Base-by-base conservation (phyloP, 768 basidiomycete genomes). In the Leccinum longicurvipes region DNA sequence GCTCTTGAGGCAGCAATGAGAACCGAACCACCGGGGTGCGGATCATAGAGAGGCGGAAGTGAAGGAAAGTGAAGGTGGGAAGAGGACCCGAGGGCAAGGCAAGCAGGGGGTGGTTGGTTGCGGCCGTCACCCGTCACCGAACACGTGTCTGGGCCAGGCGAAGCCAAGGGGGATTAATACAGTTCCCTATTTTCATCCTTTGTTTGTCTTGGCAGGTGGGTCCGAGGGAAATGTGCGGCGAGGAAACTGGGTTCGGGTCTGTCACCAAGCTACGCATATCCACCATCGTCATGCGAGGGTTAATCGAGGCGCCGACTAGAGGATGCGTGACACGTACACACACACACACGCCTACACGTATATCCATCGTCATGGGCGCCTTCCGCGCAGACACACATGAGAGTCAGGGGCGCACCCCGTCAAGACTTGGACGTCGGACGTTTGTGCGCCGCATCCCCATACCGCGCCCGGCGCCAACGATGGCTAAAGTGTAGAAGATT, bases 41-140 rank as follows among this genome's bases (percentile, higher is more conserved):
- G 56, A 63, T 60, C 58, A 56, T 47, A n/a, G 55, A 63, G 23
- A 44, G 25, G 29, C 55, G 64, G 59, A 65, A 58, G 52, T 64
- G 62, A 60, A 50, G 3, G n/a, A 21, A 5, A 34, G 49, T 23
- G 29, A 36, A 36, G 17, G 34, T 36, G 34, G 17, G 34, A 36
- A 36, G 17, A 36, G 34, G 15, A 17, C 34, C 34, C 34, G 34
- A 4, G 34, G 34, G 34, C 34, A 36, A n/a, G 17, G 17, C 15
- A 34, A 17, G 34, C 34, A 34, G 34, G 34, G 17, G 17, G 34
- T n/a, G 34, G 34, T 3, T 36, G 34, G 34, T 36, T 36, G 34
- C n/a, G 17, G 9, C 34, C 34, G 34, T 36, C 17, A 36, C 34
- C n/a, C 17, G 17, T 36, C 34, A 17, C 25, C 12, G 50, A 31